These are phyloP conservation scores for Aleurites moluccanus DNA, from an alignment of 441 rosid genomes.

Conservation along the genomic window DNA sequence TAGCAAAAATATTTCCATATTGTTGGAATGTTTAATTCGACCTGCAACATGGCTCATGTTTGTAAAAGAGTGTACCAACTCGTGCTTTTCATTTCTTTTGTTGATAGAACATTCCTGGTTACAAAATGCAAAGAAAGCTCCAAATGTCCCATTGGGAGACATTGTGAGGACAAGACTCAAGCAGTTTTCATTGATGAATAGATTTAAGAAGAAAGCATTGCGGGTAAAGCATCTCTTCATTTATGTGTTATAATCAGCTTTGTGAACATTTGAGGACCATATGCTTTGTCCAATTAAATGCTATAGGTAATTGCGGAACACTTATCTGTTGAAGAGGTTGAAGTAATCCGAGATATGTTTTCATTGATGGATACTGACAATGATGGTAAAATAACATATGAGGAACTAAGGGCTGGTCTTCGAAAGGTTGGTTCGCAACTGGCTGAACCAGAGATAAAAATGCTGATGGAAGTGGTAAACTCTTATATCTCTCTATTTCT, in stretches of 20 bases:
- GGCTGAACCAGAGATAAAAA: constrained; percentile 91
- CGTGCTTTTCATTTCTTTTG: constrained; percentile 19
- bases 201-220: constrained; percentile 88
- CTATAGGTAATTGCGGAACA: constrained; percentile 92
- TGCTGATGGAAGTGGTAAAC: constrained; percentile 97
- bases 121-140: constrained; percentile 92
- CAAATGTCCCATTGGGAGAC: constrained; percentile 95
- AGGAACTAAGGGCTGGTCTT: constrained; percentile 83
- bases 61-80: constrained; percentile 17
- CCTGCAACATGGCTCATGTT: not conserved
- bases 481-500: not conserved
- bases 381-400: constrained; percentile 80
- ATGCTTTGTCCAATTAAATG: constrained; percentile 21
- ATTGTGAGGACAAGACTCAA: constrained; percentile 87
- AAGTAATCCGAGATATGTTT: constrained; percentile 90
- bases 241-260: constrained; percentile 11
- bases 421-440: constrained; percentile 91
- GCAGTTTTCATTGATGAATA: constrained; percentile 94
- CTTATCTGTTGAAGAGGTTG: constrained; percentile 82
- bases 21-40: constrained; percentile 5
- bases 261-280: not conserved
- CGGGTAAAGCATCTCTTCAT: constrained; percentile 49
- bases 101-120: constrained; percentile 82
- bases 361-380: constrained; percentile 35
- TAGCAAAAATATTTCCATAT: not conserved